phyloP scores from a whole-genome alignment of 73 alveolate genomes.

The Durusdinium trenchii region DNA sequence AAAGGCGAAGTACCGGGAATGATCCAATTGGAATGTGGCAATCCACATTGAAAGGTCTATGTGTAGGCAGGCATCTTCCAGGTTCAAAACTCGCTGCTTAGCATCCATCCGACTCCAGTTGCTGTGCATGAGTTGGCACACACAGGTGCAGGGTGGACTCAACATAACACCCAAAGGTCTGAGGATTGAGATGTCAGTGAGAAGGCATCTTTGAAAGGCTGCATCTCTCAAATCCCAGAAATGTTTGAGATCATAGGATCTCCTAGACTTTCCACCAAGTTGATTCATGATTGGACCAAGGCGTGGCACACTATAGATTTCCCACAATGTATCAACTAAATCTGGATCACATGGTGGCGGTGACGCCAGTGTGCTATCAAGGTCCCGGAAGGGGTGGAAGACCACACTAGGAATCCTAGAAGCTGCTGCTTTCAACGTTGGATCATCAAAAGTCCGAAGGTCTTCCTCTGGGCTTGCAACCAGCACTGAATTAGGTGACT shows the following conservation, averaged over 20 bases:
- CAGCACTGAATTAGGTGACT: not conserved
- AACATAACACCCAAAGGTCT: not conserved
- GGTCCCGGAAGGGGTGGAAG: not conserved
- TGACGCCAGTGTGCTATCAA: not conserved
- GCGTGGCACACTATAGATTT: not conserved
- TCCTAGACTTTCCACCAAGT: not conserved
- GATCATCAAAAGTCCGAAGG: not conserved
- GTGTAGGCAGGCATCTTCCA: not conserved
- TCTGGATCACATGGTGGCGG: not conserved
- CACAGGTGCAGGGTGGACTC: not conserved
- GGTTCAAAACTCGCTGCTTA: not conserved
- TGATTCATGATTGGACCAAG: not conserved
- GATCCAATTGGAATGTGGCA: not conserved
- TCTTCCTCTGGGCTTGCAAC: not conserved
- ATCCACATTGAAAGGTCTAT: not conserved
- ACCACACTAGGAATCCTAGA: not conserved
- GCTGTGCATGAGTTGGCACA: conserved; percentile 21
- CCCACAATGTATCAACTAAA: not conserved
- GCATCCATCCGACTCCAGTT: not conserved
- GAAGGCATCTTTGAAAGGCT: not conserved
- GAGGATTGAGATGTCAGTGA: not conserved
- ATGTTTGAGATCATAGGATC: conserved; percentile 8
- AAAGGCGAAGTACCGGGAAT: not conserved
- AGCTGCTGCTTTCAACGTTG: conserved; percentile 8
- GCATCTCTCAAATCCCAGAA: conserved; percentile 23